These are phyloP conservation scores for Lecanicillium sp. DNA, from an alignment of 2,329 filamentous ascomycete genomes.

Conservation along the genomic window DNA sequence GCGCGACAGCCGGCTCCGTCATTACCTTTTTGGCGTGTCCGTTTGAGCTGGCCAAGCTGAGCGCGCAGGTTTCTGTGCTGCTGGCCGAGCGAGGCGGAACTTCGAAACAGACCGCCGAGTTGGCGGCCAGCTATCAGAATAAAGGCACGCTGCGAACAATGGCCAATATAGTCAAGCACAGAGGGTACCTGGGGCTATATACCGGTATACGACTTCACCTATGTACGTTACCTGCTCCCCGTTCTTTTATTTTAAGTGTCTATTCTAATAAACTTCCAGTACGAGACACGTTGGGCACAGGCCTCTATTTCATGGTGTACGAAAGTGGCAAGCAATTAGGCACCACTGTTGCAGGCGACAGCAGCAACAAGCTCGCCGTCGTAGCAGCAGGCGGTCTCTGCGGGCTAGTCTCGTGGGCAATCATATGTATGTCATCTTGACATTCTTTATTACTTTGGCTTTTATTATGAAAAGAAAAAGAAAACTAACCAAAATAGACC, in stretches of 20 bases:
- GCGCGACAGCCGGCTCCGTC: constrained; percentile 68
- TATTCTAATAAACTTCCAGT: constrained; percentile 38
- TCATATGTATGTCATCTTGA: constrained; percentile 51
- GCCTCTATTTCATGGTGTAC: constrained; percentile 84
- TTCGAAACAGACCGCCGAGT: constrained; percentile 42
- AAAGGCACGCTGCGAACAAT: constrained; percentile 71
- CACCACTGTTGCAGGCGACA: constrained; percentile 63
- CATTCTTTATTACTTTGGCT: too few relatives aligned
- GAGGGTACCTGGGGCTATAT: constrained; percentile 66
- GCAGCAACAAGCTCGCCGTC: constrained; percentile 73
- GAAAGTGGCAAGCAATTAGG: constrained; percentile 78
- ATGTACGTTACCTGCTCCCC: constrained; percentile 42
- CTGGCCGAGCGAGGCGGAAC: constrained; percentile 43
- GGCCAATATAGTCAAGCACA: constrained; percentile 66
- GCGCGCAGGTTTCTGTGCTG: constrained; percentile 74
- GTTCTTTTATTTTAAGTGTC: constrained; percentile 1
- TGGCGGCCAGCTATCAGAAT: constrained; percentile 64
- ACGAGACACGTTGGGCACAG: constrained; percentile 74
- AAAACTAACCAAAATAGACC: constrained; percentile 34
- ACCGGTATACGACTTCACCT: constrained; percentile 74
- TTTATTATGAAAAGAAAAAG: background rate
- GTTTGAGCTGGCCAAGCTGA: constrained; percentile 84
- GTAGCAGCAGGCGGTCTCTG: constrained; percentile 72
- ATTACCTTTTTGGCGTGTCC: constrained; percentile 79
- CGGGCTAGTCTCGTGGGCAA: constrained; percentile 74